Evolutionary conservation across 2,329 filamentous ascomycete genomes (phyloP), one percentile per base, ranked within the genome.

Genomic region (Metarhizium rileyi): DNA sequence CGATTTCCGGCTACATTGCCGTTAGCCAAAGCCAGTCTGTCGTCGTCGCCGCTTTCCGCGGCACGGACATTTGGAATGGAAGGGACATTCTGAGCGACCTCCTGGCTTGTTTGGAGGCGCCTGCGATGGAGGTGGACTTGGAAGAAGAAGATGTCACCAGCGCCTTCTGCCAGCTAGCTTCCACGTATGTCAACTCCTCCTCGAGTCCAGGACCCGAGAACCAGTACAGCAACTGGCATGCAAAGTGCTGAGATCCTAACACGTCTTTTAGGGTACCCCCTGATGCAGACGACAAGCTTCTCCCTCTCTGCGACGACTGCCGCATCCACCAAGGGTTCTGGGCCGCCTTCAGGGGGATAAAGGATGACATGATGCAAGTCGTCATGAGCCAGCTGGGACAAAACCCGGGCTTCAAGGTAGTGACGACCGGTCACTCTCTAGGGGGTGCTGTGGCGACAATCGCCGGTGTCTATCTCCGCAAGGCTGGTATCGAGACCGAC

Each of bases 381-480:
- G 26, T 47, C 7, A 2, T n/a, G 6, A 16, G 42, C 7, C 46
- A 47, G 25, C 25, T 7, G 18, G 2, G 1, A 12, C 25, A 1
- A 12, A 42, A 47, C 36, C 46, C 46, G 4, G 46, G 46, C 4
- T 47, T 16, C 25, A 10, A 14, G 5, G 61, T 85, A 59, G 62
- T 83, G 16, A 63, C 75, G 18, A 81, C 81, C 0, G 84, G 84
- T 41, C 83, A 87, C 69, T 84, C 80, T 9, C 76, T 87, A 2
- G 84, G 84, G 43, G 84, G 71, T 25, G 83, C 81, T 6, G 68
- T 87, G 2, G 80, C 76, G 38, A 78, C 75, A 9, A 61, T 87
- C 4, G 82, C 74, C 0, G 80, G 73, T 0, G 77, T 73, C 1
- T 71, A 77, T 55, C 66, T 86, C 25, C 76, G 82, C 46, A 61